These are phyloP conservation scores for Aureobasidium musti DNA, from an alignment of 2,329 filamentous ascomycete species.

Conservation along the genomic window DNA sequence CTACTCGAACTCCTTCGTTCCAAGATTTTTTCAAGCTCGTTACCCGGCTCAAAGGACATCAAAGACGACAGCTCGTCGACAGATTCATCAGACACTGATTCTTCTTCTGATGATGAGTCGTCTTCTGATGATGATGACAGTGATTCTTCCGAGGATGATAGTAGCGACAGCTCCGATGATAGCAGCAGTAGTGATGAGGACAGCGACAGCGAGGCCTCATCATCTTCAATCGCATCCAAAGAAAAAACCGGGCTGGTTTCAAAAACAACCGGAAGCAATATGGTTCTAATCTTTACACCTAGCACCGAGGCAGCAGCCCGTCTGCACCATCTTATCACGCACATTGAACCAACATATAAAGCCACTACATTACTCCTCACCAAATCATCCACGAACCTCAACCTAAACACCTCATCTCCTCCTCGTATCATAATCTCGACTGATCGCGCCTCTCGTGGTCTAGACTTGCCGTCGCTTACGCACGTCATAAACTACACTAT, in stretches of 20 bases:
- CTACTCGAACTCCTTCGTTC: constrained; percentile 73
- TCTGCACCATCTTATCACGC: constrained; percentile 71
- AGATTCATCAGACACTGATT: neutral
- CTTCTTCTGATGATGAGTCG: constrained; percentile 33
- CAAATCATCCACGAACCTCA: constrained; percentile 68
- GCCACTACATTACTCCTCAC: constrained; percentile 50
- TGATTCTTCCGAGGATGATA: constrained; percentile 37
- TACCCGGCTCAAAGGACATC: neutral
- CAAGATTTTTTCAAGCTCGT: constrained; percentile 44
- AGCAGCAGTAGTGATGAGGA: neutral
- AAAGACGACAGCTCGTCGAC: neutral
- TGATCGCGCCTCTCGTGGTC: constrained; percentile 87
- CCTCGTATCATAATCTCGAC: constrained; percentile 74
- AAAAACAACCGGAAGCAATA: neutral
- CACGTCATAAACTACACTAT: constrained; percentile 96
- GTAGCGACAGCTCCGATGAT: constrained; percentile 32
- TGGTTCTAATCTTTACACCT: constrained; percentile 76
- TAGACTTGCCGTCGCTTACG: constrained; percentile 71
- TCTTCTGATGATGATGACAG: constrained; percentile 37
- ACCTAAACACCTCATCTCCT: constrained; percentile 51
- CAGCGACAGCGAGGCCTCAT: constrained; percentile 14
- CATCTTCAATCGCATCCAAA: constrained; percentile 22
- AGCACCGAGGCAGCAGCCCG: constrained; percentile 87
- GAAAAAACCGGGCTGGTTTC: neutral
- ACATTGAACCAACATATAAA: constrained; percentile 38